A percentile compares a stretch with the other conserved stretches of the same genome.
phyloP scores from a whole-genome alignment of 148 eudicot genomes.

The Cornus kousa region DNA sequence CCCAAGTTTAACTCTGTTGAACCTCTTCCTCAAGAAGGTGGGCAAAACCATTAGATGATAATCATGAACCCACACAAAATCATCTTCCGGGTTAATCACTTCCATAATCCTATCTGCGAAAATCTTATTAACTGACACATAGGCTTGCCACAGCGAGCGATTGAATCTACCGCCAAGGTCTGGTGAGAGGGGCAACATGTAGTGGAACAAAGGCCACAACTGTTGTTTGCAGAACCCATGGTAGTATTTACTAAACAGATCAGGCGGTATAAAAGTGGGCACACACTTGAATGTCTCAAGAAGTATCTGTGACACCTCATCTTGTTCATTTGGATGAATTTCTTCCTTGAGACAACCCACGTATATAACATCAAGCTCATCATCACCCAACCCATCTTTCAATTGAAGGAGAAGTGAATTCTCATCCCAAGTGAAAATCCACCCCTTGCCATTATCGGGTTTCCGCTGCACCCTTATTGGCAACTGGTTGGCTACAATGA shows the following conservation, averaged over 20 bases:
- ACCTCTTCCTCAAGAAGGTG: constrained; percentile 25
- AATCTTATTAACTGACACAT: constrained; percentile 27
- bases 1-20: constrained; percentile 25
- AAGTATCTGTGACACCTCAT: constrained; percentile 21
- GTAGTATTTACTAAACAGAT: constrained; percentile 19
- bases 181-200: constrained; percentile 28
- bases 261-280: constrained; percentile 22
- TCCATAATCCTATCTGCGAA: constrained; percentile 26
- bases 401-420: constrained; percentile 16
- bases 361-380: constrained; percentile 26
- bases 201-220: constrained; percentile 28
- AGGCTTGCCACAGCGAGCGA: constrained; percentile 29
- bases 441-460: constrained; percentile 20
- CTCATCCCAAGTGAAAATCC: constrained; percentile 29
- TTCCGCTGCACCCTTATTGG: constrained; percentile 30
- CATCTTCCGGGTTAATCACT: constrained; percentile 31
- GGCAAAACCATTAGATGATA: constrained; percentile 30
- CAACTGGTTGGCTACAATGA: constrained; percentile 45
- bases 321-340: constrained; percentile 24
- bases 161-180: constrained; percentile 27
- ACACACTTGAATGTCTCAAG: constrained; percentile 25
- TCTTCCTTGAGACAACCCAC: constrained; percentile 26
- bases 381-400: constrained; percentile 27
- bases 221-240: constrained; percentile 31
- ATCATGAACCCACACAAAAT: constrained; percentile 31